Conservation (phyloP, 2,329 filamentous ascomycete genomes). For the Annulohypoxylon truncatum region DNA sequence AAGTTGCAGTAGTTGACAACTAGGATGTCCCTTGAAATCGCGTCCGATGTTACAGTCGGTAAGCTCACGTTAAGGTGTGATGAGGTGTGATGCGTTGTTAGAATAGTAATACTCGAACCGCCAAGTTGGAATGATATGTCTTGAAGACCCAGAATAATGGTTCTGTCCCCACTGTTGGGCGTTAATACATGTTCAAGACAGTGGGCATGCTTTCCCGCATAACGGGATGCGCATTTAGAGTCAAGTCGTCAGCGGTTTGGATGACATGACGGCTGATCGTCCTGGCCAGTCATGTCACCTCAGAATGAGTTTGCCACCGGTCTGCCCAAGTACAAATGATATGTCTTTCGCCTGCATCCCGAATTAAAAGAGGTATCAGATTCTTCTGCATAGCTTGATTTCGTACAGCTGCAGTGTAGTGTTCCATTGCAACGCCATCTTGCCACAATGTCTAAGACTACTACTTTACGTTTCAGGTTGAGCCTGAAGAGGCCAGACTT, state of each 20-base stretch:
- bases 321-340: conserved; percentile 4
- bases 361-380: background rate
- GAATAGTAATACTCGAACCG: background rate
- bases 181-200: conserved; percentile 5
- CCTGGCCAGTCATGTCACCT: background rate
- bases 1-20: background rate
- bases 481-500: conserved; percentile 11
- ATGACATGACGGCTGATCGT: background rate
- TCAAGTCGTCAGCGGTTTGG: background rate
- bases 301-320: background rate
- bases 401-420: conserved; percentile 5
- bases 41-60: conserved; percentile 4
- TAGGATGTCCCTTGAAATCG: background rate
- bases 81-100: background rate
- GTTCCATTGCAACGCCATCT: background rate
- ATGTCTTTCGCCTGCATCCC: background rate
- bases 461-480: conserved; percentile 5
- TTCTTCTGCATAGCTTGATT: conserved; percentile 7
- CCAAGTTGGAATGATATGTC: conserved; percentile 1
- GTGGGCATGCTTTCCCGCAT: conserved; percentile 6
- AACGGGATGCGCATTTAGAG: background rate
- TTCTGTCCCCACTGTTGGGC: conserved; percentile 13
- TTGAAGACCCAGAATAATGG: conserved; percentile 8
- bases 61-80: background rate
- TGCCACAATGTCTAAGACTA: conserved; percentile 15